Evolutionary conservation across 768 basidiomycete species (phyloP), one percentile per base, ranked within the genome.

Genomic region (Trametes cinnabarina): DNA sequence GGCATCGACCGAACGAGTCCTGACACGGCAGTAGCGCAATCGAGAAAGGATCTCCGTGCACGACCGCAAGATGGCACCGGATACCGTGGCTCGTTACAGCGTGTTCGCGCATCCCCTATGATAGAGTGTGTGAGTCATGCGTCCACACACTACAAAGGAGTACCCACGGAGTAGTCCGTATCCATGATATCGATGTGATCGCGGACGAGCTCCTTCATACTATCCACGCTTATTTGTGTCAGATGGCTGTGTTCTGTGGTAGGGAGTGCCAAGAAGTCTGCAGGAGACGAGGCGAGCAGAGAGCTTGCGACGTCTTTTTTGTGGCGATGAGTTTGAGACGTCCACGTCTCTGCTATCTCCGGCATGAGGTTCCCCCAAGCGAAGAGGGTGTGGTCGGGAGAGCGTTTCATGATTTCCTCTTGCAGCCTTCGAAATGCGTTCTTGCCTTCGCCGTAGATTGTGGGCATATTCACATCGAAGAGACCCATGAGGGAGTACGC

Each of bases 401-500:
- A 30, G 7, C 25, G 34, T 35, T 40, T 26, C 59, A 60, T 51
- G 49, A 60, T 60, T 15, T 47, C 42, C 35, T 49, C 47, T 25
- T 55, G 52, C 23, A 60, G 34, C 11, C 59, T n/a, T 17, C 43
- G 52, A n/a, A 60, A 60, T 1, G 59, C 48, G 4, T 39, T 12
- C 19, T 35, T 22, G 4, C 53, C 53, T 15, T 60, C 53, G 12
- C 59, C 59, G 17, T 55, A 55, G 19, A 51, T 37, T 0, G 41
- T 48, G 8, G 52, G 25, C 47, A 60, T 53, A 2, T 14, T 50
- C 40, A 55, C 43, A 14, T 46, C 48, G 28, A 60, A 60, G n/a
- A 60, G 20, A 11, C 59, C 54, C 25, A 51, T 23, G 22, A 60
- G 53, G 3, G 28, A 51, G 37, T 60, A 60, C 14, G 59, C 59